Base-by-base conservation (phyloP, 169 alveolate genomes). In the Eimeria falciformis region DNA sequence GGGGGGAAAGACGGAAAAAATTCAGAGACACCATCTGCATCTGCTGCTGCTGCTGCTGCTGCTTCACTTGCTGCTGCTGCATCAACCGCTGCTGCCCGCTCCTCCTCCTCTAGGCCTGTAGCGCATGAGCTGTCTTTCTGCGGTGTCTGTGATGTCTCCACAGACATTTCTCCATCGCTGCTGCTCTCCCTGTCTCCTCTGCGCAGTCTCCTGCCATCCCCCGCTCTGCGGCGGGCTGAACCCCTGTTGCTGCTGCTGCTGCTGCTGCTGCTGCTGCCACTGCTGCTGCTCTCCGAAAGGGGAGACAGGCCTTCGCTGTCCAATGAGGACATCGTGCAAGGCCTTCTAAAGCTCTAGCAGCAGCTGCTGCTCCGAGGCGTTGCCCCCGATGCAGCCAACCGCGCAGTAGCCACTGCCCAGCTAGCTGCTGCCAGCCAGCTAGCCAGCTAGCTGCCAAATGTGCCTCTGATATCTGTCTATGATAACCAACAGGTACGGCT, bases 21-120 rank as follows among this genome's bases (percentile, higher is more conserved):
- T 68, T 77, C 86, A 25, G 86, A 77, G 4, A 47, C 45, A 5
- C 25, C 68, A 46, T 77, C 86, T 5, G 27, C 86, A 17, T 17
- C 86, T 27, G 47, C 69, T 23, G 69, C 29, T 47, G 65, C 25
- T 14, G n/a, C 68, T 47, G 86, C 69, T 47, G 69, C 86, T 46
- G 86, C 86, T 43, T 71, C 83, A 43, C 56, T 71, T 18, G 86
- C 86, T 5, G 86, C 68, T 45, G 86, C n/a, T 33, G 86, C 86
- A 77, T 77, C 86, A 1, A 77, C 65, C 23, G 69, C 66, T 77
- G 86, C 86, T 25, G 86, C 66, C 4, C 86, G 86, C 29, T 77
- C 86, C 23, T 77, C 86, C 14, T 77, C 86, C 46, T 77, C 86
- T 5, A 77, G 69, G 17, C 47, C 68, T 77, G 86, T 46, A 18